These are phyloP conservation scores for Amphicarpaea edgeworthii DNA, from an alignment of 306 rosid genomes.

Conservation along the genomic window DNA sequence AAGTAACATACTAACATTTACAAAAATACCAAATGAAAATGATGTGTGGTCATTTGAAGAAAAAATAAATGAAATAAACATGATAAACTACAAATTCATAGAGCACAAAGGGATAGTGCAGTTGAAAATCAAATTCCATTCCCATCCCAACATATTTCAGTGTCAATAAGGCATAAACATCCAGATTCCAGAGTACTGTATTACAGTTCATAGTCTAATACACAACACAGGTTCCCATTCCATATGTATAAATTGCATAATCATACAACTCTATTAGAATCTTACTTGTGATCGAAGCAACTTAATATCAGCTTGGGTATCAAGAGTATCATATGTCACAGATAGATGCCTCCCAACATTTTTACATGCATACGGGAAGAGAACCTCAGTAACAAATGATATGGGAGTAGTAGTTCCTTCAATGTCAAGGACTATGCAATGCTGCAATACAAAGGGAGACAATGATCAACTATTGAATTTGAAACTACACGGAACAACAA, in stretches of 20 bases:
- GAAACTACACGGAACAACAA: neutral
- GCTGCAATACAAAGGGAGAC: constrained; percentile 55
- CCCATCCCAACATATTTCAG: neutral
- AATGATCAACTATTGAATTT: constrained; percentile 12
- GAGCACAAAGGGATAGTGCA: neutral
- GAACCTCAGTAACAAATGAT: constrained; percentile 83
- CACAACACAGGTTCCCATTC: neutral
- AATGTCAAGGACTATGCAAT: constrained; percentile 82
- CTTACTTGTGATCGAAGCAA: constrained; percentile 72
- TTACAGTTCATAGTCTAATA: constrained; percentile 10
- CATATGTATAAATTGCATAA: too few species aligned
- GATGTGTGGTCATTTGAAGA: constrained; percentile 8
- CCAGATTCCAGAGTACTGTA: constrained; percentile 7
- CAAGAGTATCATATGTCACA: constrained; percentile 67
- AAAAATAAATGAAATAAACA: neutral
- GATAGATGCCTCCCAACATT: constrained; percentile 81
- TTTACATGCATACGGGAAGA: constrained; percentile 79
- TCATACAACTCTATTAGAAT: constrained; percentile 12
- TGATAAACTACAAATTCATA: neutral
- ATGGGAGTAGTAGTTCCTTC: constrained; percentile 93
- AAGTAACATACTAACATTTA: neutral
- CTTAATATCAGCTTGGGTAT: constrained; percentile 73
- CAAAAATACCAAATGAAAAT: constrained; percentile 7
- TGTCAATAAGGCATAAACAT: constrained; percentile 27
- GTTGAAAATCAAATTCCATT: neutral